phyloP scores from a whole-genome alignment of 441 rosid species.

The Eutrema salsugineum region DNA sequence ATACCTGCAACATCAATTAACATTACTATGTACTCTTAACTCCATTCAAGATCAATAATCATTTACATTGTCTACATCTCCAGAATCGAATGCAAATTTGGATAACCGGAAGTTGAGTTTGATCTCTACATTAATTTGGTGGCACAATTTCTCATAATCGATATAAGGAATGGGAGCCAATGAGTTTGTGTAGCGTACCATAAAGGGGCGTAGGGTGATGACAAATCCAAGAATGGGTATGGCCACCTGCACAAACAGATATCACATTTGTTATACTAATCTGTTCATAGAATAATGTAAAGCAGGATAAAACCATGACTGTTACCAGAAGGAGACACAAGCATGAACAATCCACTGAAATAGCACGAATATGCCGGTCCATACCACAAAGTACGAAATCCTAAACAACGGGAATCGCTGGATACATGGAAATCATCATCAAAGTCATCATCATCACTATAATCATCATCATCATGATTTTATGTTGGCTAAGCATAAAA shows the following conservation, averaged over 20 bases:
- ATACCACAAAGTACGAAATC: conserved; percentile 61
- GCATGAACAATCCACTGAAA: conserved; percentile 93
- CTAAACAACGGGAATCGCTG: conserved; percentile 85
- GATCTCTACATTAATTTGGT: neutral
- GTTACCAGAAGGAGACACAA: conserved; percentile 68
- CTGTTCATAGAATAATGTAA: neutral
- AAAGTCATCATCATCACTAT: neutral
- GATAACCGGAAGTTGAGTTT: neutral
- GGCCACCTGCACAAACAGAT: conserved; percentile 74
- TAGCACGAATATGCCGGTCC: conserved; percentile 63
- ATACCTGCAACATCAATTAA: conserved; percentile 45
- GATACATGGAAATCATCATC: conserved; percentile 16
- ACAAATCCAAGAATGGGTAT: conserved; percentile 82
- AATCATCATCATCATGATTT: neutral
- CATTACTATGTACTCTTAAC: neutral
- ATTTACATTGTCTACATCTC: neutral
- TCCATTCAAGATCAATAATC: neutral
- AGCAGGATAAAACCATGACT: neutral
- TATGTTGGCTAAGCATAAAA: neutral
- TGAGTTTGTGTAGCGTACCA: conserved; percentile 50
- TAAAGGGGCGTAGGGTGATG: conserved; percentile 66
- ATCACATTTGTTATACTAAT: conserved; percentile 7
- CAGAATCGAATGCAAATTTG: neutral
- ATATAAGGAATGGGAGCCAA: neutral
- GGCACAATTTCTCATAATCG: neutral